phyloP scores from a whole-genome alignment of 176 grass and related monocot genomes.

The Phragmites australis region DNA sequence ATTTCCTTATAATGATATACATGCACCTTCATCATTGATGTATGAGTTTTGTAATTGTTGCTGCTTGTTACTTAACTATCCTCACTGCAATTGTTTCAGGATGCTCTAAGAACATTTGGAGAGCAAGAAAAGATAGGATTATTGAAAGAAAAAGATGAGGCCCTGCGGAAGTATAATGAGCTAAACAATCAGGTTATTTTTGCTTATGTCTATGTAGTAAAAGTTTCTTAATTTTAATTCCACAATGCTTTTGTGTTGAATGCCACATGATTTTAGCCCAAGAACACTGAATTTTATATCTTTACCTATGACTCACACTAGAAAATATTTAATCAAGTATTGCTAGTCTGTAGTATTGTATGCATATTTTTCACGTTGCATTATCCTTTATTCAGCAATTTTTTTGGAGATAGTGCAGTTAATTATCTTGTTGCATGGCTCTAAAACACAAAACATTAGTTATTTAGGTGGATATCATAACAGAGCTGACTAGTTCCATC shows the following conservation, averaged over 20 bases:
- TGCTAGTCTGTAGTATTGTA: background rate
- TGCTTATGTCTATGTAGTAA: background rate
- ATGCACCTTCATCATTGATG: background rate
- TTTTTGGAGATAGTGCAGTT: background rate
- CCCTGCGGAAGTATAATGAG: slow-evolving; percentile 78
- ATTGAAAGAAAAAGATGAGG: slow-evolving; percentile 65
- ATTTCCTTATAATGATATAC: background rate
- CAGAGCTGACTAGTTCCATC: background rate
- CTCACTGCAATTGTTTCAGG: slow-evolving; percentile 42
- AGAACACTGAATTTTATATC: background rate
- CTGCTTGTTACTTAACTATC: background rate
- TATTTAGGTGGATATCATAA: background rate
- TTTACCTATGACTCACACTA: background rate
- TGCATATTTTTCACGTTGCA: slow-evolving; percentile 17
- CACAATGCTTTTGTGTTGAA: background rate
- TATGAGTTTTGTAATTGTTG: background rate
- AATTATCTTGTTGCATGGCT: background rate
- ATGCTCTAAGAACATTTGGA: slow-evolving; percentile 55
- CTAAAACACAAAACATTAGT: background rate
- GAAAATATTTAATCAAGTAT: background rate
- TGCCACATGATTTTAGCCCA: background rate
- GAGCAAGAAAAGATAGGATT: slow-evolving; percentile 81
- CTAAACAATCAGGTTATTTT: slow-evolving; percentile 85
- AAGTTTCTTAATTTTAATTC: background rate
- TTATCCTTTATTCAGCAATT: background rate